Evolutionary conservation across 306 rosid species (phyloP).

Genomic region (Dicorynia guianensis): DNA sequence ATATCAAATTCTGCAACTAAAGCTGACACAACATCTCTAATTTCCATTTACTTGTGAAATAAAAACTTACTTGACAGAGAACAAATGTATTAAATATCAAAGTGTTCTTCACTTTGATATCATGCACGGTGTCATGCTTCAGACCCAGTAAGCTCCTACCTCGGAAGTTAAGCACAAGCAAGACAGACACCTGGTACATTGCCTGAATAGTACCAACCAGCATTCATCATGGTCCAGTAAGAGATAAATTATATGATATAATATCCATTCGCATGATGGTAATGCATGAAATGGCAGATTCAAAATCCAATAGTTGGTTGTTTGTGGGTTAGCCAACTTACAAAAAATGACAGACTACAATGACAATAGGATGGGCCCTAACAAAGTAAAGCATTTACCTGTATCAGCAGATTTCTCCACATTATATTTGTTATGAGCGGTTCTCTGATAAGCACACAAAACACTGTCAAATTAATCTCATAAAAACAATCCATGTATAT

Average conservation of each 20-base stretch:
- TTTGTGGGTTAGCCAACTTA: slow-evolving; percentile 12
- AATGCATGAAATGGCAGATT: slow-evolving; percentile 3
- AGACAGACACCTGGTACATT: slow-evolving; percentile 74
- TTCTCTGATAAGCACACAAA: slow-evolving; percentile 65
- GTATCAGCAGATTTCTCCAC: slow-evolving; percentile 95
- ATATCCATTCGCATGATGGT: not conserved
- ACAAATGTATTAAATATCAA: slow-evolving; percentile 94
- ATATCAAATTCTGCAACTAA: not conserved
- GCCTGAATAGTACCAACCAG: slow-evolving; percentile 62
- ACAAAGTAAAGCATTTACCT: slow-evolving; percentile 57
- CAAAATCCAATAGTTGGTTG: slow-evolving; percentile 1
- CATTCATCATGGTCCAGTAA: slow-evolving; percentile 6
- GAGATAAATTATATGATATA: slow-evolving; percentile 14
- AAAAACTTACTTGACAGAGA: slow-evolving; percentile 83
- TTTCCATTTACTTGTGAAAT: not conserved
- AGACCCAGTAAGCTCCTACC: slow-evolving; percentile 67
- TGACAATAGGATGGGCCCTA: not conserved
- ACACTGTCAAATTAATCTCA: slow-evolving; percentile 20
- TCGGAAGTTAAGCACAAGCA: slow-evolving; percentile 75
- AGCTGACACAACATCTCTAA: slow-evolving; percentile 3
- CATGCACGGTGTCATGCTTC: slow-evolving; percentile 39
- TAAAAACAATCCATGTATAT: slow-evolving; percentile 30
- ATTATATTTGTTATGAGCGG: slow-evolving; percentile 89
- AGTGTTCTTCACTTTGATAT: slow-evolving; percentile 76
- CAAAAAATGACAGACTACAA: slow-evolving; percentile 16